Evolutionary conservation across 108 stramenopile genomes (phyloP).

Genomic region (Chaetoceros tenuissimus): DNA sequence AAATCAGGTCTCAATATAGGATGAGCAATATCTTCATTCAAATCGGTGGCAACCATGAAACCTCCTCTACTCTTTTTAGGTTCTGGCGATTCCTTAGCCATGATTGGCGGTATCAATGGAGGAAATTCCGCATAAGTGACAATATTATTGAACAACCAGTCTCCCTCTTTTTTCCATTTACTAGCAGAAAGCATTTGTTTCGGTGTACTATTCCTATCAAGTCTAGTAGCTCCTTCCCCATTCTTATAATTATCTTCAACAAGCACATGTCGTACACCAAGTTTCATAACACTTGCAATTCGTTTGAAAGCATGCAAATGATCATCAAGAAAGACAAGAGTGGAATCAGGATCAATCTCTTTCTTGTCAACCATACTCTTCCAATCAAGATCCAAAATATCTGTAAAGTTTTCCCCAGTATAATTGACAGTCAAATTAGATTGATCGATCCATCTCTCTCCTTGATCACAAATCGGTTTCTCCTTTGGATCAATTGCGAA

Average conservation of each 20-base stretch:
- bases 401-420: conserved; percentile 6
- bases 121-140: conserved; percentile 14
- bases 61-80: not conserved
- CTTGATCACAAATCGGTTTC: conserved; percentile 7
- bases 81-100: not conserved
- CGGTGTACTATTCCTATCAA: conserved; percentile 3
- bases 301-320: not conserved
- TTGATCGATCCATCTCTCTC: conserved; percentile 13
- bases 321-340: conserved; percentile 15
- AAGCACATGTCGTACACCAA: conserved; percentile 3
- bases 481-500: conserved; percentile 3
- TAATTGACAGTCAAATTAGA: conserved; percentile 1
- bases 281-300: conserved; percentile 3
- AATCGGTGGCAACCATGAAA: conserved; percentile 5
- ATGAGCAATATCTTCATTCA: not conserved
- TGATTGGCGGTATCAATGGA: conserved; percentile 8
- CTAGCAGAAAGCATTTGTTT: conserved; percentile 9
- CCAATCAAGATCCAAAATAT: conserved; percentile 9
- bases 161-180: not conserved
- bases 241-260: conserved; percentile 15
- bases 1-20: conserved; percentile 11
- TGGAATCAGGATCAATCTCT: conserved; percentile 1
- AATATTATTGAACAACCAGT: conserved; percentile 3
- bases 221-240: conserved; percentile 3
- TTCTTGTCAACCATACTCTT: not conserved